Evolutionary conservation across 2,329 filamentous ascomycete species (phyloP).

Genomic region (Aspergillus cejpii): DNA sequence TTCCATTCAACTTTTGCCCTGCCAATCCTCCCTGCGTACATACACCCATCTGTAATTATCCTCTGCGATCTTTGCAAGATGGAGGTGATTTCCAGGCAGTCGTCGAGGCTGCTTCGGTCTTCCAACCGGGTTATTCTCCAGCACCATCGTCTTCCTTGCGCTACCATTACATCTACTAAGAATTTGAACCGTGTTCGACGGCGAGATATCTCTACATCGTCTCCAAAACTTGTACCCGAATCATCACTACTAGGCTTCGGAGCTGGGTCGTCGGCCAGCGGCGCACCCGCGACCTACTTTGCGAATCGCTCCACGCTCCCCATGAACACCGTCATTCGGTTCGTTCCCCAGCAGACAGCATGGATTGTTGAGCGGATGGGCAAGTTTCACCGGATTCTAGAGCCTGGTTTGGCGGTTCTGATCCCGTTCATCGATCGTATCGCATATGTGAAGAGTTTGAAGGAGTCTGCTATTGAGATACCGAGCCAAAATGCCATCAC

Average conservation of each 20-base stretch:
- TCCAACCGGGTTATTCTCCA: constrained; percentile 20
- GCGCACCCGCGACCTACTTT: constrained; percentile 68
- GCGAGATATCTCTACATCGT: constrained; percentile 28
- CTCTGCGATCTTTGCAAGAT: constrained; percentile 20
- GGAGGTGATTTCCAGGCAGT: constrained; percentile 35
- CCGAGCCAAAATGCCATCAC: constrained; percentile 97
- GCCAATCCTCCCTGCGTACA: constrained; percentile 5
- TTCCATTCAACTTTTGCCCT: constrained; percentile 3
- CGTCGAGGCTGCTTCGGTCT: constrained; percentile 30
- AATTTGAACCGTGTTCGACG: constrained; percentile 22
- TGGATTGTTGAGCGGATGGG: constrained; percentile 99
- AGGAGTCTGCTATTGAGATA: constrained; percentile 94
- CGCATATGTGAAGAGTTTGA: constrained; percentile 94
- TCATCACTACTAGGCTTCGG: constrained; percentile 29
- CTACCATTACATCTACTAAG: constrained; percentile 15
- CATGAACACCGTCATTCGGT: constrained; percentile 89
- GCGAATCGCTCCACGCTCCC: constrained; percentile 60
- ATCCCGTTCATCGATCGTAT: constrained; percentile 91
- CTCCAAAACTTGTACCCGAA: constrained; percentile 26
- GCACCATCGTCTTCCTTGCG: constrained; percentile 18
- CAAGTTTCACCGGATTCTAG: constrained; percentile 86
- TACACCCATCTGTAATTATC: constrained; percentile 1
- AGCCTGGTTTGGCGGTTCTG: constrained; percentile 83
- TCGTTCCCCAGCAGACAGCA: constrained; percentile 98
- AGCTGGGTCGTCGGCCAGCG: constrained; percentile 19